Conservation (phyloP, 176 grass and related monocot genomes). For the Oryza glaberrima region DNA sequence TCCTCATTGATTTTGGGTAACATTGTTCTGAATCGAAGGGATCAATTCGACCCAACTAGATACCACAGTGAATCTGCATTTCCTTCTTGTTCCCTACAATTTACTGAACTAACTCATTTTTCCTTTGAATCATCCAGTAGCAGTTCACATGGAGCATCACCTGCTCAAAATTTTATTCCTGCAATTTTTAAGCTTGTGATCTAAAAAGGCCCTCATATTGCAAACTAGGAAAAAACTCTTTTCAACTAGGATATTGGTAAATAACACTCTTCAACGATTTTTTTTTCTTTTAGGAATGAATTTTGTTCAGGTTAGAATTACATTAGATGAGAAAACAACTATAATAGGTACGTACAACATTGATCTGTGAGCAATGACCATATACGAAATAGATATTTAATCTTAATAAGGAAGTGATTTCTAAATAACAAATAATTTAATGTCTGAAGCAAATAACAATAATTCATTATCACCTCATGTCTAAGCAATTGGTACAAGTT, state of each 20-base stretch:
- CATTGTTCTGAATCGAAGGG: slow-evolving; percentile 1
- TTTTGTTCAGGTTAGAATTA: not conserved
- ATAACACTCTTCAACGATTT: not conserved
- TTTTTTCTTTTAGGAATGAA: not conserved
- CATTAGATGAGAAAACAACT: not conserved
- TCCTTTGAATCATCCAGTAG: not conserved
- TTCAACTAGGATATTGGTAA: slow-evolving; percentile 14
- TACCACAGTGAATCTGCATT: not conserved
- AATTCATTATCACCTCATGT: not conserved
- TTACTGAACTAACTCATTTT: not conserved
- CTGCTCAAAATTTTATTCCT: not conserved
- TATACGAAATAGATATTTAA: slow-evolving; percentile 21
- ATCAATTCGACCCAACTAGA: slow-evolving; percentile 17
- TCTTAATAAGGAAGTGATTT: slow-evolving; percentile 11
- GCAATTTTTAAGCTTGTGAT: not conserved
- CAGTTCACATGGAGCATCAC: not conserved
- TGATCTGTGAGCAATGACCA: slow-evolving; percentile 11
- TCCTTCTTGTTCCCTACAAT: slow-evolving; percentile 11
- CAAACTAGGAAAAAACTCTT: not conserved
- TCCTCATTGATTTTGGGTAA: not conserved
- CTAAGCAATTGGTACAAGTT: not conserved
- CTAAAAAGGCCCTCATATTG: not conserved
- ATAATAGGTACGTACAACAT: not conserved
- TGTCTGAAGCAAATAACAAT: not conserved
- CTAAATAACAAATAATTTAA: not conserved